A percentile compares a stretch with the other conserved stretches of the same genome.
These are phyloP conservation scores for Xylaria sp. DNA, from an alignment of 495 filamentous ascomycete genomes.

Conservation along the genomic window DNA sequence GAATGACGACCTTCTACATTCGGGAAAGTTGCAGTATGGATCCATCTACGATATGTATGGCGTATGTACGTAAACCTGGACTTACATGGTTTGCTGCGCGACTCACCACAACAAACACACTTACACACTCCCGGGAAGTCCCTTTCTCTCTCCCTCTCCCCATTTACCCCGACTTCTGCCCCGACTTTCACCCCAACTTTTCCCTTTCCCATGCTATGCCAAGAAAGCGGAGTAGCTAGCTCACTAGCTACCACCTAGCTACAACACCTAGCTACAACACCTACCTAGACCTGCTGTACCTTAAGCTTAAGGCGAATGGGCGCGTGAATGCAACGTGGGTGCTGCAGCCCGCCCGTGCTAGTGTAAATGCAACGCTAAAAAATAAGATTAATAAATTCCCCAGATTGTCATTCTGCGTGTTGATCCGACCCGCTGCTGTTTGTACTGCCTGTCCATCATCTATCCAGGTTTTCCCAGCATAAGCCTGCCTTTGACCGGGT, in stretches of 20 bases:
- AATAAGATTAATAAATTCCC: constrained; percentile 40
- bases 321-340: constrained; percentile 15
- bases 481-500: constrained; percentile 1
- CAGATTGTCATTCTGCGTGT: constrained; percentile 32
- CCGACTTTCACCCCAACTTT: constrained; percentile 42
- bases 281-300: not conserved
- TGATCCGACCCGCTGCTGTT: constrained; percentile 27
- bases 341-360: constrained; percentile 36
- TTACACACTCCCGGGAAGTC: not conserved
- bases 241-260: no score
- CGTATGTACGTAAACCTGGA: constrained; percentile 26
- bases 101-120: constrained; percentile 32
- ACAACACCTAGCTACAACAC: no score
- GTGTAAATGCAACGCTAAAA: constrained; percentile 21
- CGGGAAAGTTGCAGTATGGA: constrained; percentile 19
- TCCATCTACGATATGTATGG: constrained; percentile 31
- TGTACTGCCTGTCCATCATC: not conserved
- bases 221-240: constrained; percentile 46
- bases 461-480: not conserved
- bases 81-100: no score
- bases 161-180: constrained; percentile 22
- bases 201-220: constrained; percentile 16
- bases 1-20: constrained; percentile 36
- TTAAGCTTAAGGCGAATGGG: not conserved
- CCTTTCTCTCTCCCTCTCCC: no score